These are phyloP conservation scores for Geotrichum histeridarum DNA, from an alignment of 1,139 yeast genomes.

Conservation along the genomic window DNA sequence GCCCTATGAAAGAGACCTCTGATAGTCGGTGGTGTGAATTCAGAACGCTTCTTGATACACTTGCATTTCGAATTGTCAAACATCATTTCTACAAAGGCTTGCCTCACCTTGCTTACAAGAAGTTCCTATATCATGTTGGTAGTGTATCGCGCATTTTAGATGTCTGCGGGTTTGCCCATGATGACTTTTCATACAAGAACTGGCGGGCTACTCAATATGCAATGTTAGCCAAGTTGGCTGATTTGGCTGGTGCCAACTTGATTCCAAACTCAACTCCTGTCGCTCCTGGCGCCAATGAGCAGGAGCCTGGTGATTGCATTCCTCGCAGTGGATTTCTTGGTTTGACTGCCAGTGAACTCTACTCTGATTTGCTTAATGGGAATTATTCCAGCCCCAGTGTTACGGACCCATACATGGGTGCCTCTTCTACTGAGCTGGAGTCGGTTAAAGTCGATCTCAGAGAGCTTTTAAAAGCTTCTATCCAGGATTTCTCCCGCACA, in stretches of 20 bases:
- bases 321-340: constrained; percentile 48
- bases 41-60: constrained; percentile 51
- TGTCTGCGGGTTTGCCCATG: constrained; percentile 26
- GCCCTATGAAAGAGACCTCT: constrained; percentile 20
- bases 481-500: constrained; percentile 27
- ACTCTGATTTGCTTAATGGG: constrained; percentile 11
- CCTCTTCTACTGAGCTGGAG: constrained; percentile 21
- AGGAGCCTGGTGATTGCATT: constrained; percentile 35
- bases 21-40: constrained; percentile 42
- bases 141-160: constrained; percentile 39
- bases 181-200: constrained; percentile 35
- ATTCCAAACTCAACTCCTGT: constrained; percentile 40
- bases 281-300: constrained; percentile 29
- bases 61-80: constrained; percentile 60
- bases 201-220: constrained; percentile 44
- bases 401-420: constrained; percentile 22
- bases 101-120: constrained; percentile 55
- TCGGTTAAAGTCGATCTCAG: constrained; percentile 31
- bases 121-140: constrained; percentile 58
- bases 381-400: constrained; percentile 20
- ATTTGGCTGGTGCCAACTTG: constrained; percentile 43
- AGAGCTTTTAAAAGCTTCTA: constrained; percentile 25
- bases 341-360: constrained; percentile 39
- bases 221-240: constrained; percentile 57
- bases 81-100: constrained; percentile 58